Conservation (phyloP, 2,329 filamentous ascomycete species). For the Xylaria sp. region DNA sequence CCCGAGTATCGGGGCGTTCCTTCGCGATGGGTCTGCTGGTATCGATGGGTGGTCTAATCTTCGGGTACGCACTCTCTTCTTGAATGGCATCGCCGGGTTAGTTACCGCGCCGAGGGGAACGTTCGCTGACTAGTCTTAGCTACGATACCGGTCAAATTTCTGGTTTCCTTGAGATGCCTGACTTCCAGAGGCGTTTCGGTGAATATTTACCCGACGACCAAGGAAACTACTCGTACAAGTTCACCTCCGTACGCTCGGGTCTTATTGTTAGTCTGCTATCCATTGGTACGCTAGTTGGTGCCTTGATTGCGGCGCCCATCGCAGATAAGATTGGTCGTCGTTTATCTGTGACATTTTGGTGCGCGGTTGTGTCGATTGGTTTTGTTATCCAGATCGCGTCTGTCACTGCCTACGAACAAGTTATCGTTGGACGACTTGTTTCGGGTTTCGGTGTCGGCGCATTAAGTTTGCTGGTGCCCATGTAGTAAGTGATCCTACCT, state of each 20-base stretch:
- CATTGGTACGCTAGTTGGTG: slow-evolving; percentile 70
- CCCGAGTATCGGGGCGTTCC: slow-evolving; percentile 34
- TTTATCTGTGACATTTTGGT: slow-evolving; percentile 70
- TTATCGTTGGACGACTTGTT: slow-evolving; percentile 72
- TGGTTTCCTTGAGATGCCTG: slow-evolving; percentile 68
- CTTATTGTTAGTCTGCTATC: slow-evolving; percentile 69
- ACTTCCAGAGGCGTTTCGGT: slow-evolving; percentile 65
- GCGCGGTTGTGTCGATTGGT: slow-evolving; percentile 69
- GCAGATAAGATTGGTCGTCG: slow-evolving; percentile 74
- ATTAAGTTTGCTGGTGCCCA: slow-evolving; percentile 72
- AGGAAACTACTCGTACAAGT: slow-evolving; percentile 49
- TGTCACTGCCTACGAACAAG: slow-evolving; percentile 67
- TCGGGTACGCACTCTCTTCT: slow-evolving; percentile 31
- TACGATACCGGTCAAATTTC: slow-evolving; percentile 66
- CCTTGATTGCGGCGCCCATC: slow-evolving; percentile 68
- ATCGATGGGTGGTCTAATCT: slow-evolving; percentile 40
- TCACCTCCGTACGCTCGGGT: slow-evolving; percentile 66
- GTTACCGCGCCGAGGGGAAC: neutral
- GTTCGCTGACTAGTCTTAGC: slow-evolving; percentile 36
- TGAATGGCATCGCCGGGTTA: neutral
- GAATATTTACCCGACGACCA: slow-evolving; percentile 52
- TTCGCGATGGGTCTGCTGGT: slow-evolving; percentile 37
- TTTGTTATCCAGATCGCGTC: slow-evolving; percentile 75
- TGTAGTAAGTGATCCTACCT: slow-evolving; percentile 59
- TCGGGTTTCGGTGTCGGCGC: slow-evolving; percentile 75